Percentiles rank a stretch among this genome's conserved stretches.
phyloP scores from a whole-genome alignment of 2,329 filamentous ascomycete species.

The Penicillium sp. region DNA sequence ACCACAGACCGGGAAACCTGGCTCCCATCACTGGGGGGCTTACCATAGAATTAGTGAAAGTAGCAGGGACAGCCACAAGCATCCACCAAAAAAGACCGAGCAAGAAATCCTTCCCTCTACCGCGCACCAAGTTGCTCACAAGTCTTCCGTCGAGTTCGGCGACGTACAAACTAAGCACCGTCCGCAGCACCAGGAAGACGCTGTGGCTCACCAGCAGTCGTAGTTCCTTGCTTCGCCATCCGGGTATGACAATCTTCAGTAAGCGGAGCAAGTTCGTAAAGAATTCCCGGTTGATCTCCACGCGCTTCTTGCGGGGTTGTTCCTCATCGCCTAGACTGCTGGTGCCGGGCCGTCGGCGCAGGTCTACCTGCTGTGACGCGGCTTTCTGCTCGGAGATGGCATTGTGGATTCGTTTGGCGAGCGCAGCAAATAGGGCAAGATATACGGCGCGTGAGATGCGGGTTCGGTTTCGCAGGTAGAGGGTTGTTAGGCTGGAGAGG shows the following conservation, averaged over 20 bases:
- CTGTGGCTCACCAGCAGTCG: constrained; percentile 85
- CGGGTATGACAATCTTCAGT: constrained; percentile 83
- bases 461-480: constrained; percentile 78
- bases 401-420: constrained; percentile 84
- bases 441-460: constrained; percentile 82
- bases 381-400: constrained; percentile 92
- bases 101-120: constrained; percentile 86
- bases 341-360: constrained; percentile 54
- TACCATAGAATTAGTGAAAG: constrained; percentile 98
- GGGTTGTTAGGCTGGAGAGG: constrained; percentile 64
- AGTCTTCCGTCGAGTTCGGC: constrained; percentile 92
- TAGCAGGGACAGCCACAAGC: constrained; percentile 91
- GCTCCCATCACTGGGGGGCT: constrained; percentile 30
- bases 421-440: constrained; percentile 74
- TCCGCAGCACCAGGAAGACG: constrained; percentile 86
- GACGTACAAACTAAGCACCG: constrained; percentile 90
- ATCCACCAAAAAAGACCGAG: constrained; percentile 96
- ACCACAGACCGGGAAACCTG: too few relatives aligned
- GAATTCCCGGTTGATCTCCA: constrained; percentile 88
- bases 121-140: constrained; percentile 88
- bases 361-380: constrained; percentile 68
- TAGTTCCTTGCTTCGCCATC: constrained; percentile 85
- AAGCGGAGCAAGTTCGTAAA: constrained; percentile 74
- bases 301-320: constrained; percentile 63
- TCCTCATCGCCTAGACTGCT: constrained; percentile 38